These are phyloP conservation scores for Suillus subalutaceus DNA, from an alignment of 768 basidiomycete genomes.

Conservation along the genomic window DNA sequence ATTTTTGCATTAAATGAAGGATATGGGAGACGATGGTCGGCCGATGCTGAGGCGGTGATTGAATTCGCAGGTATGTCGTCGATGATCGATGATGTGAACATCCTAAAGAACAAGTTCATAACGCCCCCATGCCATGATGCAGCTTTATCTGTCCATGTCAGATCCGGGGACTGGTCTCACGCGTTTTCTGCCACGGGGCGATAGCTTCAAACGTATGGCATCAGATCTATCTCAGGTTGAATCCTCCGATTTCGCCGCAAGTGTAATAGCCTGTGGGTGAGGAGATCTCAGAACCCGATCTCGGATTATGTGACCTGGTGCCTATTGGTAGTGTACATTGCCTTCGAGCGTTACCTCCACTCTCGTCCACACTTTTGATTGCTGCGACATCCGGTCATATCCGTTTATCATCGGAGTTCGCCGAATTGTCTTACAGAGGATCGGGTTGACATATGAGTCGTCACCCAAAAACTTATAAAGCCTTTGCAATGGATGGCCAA, in stretches of 20 bases:
- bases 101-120: too few species aligned
- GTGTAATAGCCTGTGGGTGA: conserved; percentile 8
- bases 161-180: conserved; percentile 12
- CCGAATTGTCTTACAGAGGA: conserved; percentile 21
- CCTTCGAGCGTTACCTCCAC: conserved; percentile 15
- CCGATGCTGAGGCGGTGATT: conserved; percentile 10
- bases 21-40: neutral
- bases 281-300: conserved; percentile 13
- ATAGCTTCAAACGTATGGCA: conserved; percentile 3
- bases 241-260: conserved; percentile 13
- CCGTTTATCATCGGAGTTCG: conserved; percentile 18
- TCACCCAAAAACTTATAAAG: conserved; percentile 35
- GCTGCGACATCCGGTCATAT: conserved; percentile 18
- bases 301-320: conserved; percentile 15
- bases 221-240: conserved; percentile 11
- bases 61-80: conserved; percentile 11
- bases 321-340: conserved; percentile 17
- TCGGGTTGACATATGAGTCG: conserved; percentile 32
- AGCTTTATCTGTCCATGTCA: conserved; percentile 8
- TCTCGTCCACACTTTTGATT: conserved; percentile 12
- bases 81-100: neutral
- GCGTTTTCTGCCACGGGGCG: conserved; percentile 10
- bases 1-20: conserved; percentile 1
- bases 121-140: conserved; percentile 7
- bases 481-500: conserved; percentile 29